Evolutionary conservation across 805 yeast genomes (phyloP).

Genomic region (Ogataea paraovalis): DNA sequence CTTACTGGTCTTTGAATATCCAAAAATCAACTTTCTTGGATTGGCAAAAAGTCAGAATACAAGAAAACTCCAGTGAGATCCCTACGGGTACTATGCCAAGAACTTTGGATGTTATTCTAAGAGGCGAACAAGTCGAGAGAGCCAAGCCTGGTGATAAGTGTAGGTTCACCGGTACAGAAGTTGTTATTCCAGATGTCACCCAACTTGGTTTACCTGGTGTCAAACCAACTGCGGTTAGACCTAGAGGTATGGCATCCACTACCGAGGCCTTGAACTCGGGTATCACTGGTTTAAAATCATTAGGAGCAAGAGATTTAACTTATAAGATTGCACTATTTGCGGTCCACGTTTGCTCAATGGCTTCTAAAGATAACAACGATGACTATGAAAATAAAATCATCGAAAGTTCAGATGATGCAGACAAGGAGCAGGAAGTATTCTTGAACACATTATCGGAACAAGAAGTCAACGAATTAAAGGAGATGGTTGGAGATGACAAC

Average conservation of each 20-base stretch:
- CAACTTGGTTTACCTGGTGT: constrained; percentile 95
- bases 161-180: constrained; percentile 88
- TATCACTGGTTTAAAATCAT: constrained; percentile 78
- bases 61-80: constrained; percentile 92
- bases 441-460: constrained; percentile 72
- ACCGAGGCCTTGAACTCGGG: constrained; percentile 75
- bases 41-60: constrained; percentile 95
- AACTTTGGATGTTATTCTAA: constrained; percentile 82
- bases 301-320: constrained; percentile 94
- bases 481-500: constrained; percentile 86
- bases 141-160: constrained; percentile 98
- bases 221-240: constrained; percentile 73
- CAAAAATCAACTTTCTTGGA: constrained; percentile 84
- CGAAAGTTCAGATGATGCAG: constrained; percentile 38
- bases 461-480: constrained; percentile 79
- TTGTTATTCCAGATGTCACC: constrained; percentile 90
- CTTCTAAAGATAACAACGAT: constrained; percentile 33
- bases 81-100: constrained; percentile 99
- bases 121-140: constrained; percentile 93
- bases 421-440: constrained; percentile 75
- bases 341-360: constrained; percentile 75
- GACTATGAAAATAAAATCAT: constrained; percentile 22
- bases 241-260: constrained; percentile 47
- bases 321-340: constrained; percentile 90
- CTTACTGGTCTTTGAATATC: constrained; percentile 79